phyloP scores from a whole-genome alignment of 2,329 filamentous ascomycete genomes.

The Allantophomopsis cytisporea region DNA sequence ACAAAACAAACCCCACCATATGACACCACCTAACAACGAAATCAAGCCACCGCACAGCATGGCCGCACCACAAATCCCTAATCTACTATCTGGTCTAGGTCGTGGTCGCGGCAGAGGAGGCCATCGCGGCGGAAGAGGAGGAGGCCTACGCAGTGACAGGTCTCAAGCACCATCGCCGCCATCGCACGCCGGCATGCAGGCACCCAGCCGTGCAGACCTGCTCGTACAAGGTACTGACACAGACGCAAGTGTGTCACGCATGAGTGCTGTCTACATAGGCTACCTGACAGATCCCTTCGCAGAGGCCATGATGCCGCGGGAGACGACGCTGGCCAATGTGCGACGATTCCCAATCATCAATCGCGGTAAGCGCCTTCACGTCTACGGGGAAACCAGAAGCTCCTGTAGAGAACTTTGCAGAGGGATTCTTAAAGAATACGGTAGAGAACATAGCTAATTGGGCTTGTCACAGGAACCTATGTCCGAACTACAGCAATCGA shows the following conservation, averaged over 20 bases:
- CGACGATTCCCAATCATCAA: conserved; percentile 86
- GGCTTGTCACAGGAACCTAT: conserved; percentile 61
- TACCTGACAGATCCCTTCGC: conserved; percentile 80
- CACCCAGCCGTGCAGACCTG: conserved; percentile 40
- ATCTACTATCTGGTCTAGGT: conserved; percentile 45
- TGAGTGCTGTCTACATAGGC: conserved; percentile 76
- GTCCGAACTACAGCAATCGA: conserved; percentile 78
- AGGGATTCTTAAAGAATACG: too few species aligned
- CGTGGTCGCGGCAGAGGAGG: conserved; percentile 25
- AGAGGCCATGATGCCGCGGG: conserved; percentile 33
- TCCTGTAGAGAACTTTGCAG: conserved; percentile 1
- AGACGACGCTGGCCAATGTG: conserved; percentile 36
- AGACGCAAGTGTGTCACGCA: conserved; percentile 76
- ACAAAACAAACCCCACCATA: conserved; percentile 20
- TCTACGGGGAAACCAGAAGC: conserved; percentile 1
- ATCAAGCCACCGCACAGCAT: conserved; percentile 26
- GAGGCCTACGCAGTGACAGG: neutral
- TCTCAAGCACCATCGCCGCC: conserved; percentile 6
- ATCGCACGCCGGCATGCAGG: conserved; percentile 17
- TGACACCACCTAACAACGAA: neutral
- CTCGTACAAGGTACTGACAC: conserved; percentile 81
- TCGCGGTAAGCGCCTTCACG: conserved; percentile 44
- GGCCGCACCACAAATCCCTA: conserved; percentile 65
- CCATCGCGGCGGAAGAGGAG: conserved; percentile 8
- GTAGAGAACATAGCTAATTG: too few species aligned